These are phyloP conservation scores for Lactarius tabidus DNA, from an alignment of 768 basidiomycete species.

Conservation along the genomic window DNA sequence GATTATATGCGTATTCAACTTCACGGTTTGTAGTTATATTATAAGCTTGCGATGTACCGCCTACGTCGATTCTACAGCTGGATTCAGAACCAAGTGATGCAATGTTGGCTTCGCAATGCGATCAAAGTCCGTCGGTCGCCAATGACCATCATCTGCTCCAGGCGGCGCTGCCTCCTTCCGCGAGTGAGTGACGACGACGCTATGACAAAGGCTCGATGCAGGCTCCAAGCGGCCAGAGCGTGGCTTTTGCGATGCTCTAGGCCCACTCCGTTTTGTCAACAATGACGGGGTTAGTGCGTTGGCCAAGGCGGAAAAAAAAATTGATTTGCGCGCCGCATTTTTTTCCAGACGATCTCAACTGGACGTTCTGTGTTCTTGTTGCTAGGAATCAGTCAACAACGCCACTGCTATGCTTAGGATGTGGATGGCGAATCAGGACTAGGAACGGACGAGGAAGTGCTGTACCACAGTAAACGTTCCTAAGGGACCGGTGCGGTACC, in stretches of 20 bases:
- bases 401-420: not conserved
- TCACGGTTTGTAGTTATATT: not conserved
- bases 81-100: not conserved
- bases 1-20: not conserved
- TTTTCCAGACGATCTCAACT: constrained; percentile 22
- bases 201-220: constrained; percentile 9
- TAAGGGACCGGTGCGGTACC: not conserved
- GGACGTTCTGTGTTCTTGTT: constrained; percentile 21
- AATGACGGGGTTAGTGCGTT: constrained; percentile 18
- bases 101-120: constrained; percentile 3
- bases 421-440: constrained; percentile 20
- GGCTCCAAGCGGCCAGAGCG: constrained; percentile 1
- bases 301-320: not conserved
- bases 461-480: not conserved
- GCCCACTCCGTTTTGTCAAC: constrained; percentile 20
- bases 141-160: constrained; percentile 13
- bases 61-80: not conserved
- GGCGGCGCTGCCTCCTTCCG: not conserved
- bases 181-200: not conserved
- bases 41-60: constrained; percentile 4
- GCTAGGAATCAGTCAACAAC: constrained; percentile 19
- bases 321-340: not conserved
- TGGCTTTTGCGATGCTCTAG: constrained; percentile 13
- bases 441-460: not conserved
- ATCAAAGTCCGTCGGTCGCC: not conserved